Evolutionary conservation across 306 rosid species (phyloP).

Genomic region (Gastrolobium bilobum): DNA sequence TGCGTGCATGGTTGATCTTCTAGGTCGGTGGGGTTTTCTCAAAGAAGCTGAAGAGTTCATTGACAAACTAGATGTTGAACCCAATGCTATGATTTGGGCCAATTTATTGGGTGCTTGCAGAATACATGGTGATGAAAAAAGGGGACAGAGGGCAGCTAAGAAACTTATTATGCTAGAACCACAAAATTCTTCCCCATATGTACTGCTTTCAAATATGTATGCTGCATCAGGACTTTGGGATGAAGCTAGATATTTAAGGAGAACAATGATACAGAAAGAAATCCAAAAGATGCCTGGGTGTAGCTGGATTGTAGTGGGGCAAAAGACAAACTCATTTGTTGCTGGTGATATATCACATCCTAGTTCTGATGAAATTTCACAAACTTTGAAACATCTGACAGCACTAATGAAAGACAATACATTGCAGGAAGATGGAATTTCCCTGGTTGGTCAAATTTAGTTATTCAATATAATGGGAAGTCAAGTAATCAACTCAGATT

Average conservation of each 20-base stretch:
- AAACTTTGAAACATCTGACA: constrained; percentile 58
- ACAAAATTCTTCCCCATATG: constrained; percentile 72
- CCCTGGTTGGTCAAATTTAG: constrained; percentile 39
- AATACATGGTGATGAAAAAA: constrained; percentile 81
- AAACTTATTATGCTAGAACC: constrained; percentile 74
- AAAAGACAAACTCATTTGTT: constrained; percentile 62
- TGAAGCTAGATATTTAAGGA: constrained; percentile 69
- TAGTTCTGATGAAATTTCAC: constrained; percentile 58
- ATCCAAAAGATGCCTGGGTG: constrained; percentile 74
- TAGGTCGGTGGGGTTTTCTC: constrained; percentile 84
- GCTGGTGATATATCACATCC: constrained; percentile 67
- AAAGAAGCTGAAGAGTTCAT: constrained; percentile 80
- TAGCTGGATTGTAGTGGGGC: constrained; percentile 80
- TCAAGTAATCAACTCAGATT: constrained; percentile 21
- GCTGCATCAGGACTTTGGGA: constrained; percentile 83
- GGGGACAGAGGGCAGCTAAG: constrained; percentile 75
- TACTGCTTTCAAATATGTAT: constrained; percentile 72
- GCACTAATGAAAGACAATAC: constrained; percentile 61
- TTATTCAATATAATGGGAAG: constrained; percentile 17
- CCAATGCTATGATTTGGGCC: constrained; percentile 79
- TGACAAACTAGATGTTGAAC: constrained; percentile 52
- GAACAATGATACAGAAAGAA: constrained; percentile 71
- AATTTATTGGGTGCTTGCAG: constrained; percentile 81
- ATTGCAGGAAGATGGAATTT: constrained; percentile 42
- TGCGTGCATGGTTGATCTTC: constrained; percentile 84